Percentiles rank a stretch among this genome's conserved stretches.
phyloP scores from a whole-genome alignment of 2,329 filamentous ascomycete species.

The Pseudogymnoascus sp. region DNA sequence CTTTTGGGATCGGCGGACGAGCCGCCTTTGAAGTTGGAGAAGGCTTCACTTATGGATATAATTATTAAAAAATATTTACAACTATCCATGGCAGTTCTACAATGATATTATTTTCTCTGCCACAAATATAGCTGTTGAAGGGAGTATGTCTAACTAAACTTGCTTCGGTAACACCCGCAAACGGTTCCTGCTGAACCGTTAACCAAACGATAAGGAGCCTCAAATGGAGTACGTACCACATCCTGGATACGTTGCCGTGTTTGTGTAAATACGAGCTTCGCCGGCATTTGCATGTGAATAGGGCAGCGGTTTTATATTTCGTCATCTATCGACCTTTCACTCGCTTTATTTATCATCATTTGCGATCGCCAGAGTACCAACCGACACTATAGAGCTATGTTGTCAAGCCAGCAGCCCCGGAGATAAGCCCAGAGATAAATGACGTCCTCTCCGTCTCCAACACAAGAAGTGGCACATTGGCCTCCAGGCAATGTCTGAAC shows the following conservation, averaged over 20 bases:
- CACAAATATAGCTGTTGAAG: not conserved
- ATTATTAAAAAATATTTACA: not conserved
- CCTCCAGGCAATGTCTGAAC: not conserved
- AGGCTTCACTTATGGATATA: not conserved
- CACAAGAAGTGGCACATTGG: conserved; percentile 5
- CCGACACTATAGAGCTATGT: not conserved
- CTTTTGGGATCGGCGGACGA: not conserved
- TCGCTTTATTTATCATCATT: conserved; percentile 1
- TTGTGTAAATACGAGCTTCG: conserved; percentile 7
- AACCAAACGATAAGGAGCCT: conserved; percentile 2
- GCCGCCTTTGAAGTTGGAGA: not conserved
- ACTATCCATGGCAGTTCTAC: not conserved
- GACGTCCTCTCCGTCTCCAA: not conserved
- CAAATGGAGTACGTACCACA: conserved; percentile 2
- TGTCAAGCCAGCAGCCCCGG: not conserved
- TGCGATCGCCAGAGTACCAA: not conserved
- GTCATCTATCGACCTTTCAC: not conserved
- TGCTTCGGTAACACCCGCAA: not conserved
- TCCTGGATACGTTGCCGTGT: not conserved
- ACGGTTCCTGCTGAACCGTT: not conserved
- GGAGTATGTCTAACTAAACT: not conserved
- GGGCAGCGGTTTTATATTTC: not conserved
- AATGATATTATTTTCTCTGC: not conserved
- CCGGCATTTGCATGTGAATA: conserved; percentile 3
- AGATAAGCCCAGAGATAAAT: conserved; percentile 1